These are phyloP conservation scores for Ophiocordyceps camponoti-saundersi DNA, from an alignment of 2,329 filamentous ascomycete genomes.

Conservation along the genomic window DNA sequence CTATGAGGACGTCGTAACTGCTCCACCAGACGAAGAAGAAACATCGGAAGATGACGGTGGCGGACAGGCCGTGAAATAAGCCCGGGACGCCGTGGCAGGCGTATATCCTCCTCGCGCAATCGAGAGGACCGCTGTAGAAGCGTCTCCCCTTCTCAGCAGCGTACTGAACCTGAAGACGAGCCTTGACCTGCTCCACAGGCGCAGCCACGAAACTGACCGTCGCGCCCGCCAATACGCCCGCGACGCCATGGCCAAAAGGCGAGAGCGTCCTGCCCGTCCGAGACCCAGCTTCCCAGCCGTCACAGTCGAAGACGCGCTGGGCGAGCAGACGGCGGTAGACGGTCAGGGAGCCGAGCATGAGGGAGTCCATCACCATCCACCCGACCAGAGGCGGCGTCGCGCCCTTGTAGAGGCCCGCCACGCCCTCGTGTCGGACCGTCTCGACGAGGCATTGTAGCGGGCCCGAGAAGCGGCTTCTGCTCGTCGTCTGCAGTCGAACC, in stretches of 20 bases:
- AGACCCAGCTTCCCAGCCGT: conserved; percentile 1
- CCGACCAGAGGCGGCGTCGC: conserved; percentile 81
- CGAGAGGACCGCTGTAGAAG: conserved; percentile 72
- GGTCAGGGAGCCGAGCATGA: conserved; percentile 83
- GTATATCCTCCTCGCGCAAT: conserved; percentile 59
- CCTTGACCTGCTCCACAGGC: conserved; percentile 90
- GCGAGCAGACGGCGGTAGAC: conserved; percentile 75
- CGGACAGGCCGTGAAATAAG: conserved; percentile 69
- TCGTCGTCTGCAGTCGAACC: conserved; percentile 81
- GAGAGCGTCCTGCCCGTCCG: conserved; percentile 20
- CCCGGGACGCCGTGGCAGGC: conserved; percentile 58
- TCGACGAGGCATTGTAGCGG: conserved; percentile 73
- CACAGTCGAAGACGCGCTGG: conserved; percentile 55
- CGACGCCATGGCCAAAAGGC: conserved; percentile 66
- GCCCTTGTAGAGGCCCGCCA: conserved; percentile 82
- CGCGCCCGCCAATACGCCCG: conserved; percentile 70
- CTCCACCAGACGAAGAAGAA: conserved; percentile 99
- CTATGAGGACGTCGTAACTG: conserved; percentile 75
- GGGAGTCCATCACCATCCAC: conserved; percentile 95
- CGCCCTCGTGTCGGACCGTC: conserved; percentile 72
- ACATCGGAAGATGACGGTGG: conserved; percentile 74
- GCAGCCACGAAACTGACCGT: conserved; percentile 89
- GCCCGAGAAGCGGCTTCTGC: conserved; percentile 61
- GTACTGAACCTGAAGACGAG: conserved; percentile 88
- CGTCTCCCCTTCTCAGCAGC: conserved; percentile 59